Conservation (phyloP, 139 green algal genomes). For the Auxenochlorella pyrenoidosa region DNA sequence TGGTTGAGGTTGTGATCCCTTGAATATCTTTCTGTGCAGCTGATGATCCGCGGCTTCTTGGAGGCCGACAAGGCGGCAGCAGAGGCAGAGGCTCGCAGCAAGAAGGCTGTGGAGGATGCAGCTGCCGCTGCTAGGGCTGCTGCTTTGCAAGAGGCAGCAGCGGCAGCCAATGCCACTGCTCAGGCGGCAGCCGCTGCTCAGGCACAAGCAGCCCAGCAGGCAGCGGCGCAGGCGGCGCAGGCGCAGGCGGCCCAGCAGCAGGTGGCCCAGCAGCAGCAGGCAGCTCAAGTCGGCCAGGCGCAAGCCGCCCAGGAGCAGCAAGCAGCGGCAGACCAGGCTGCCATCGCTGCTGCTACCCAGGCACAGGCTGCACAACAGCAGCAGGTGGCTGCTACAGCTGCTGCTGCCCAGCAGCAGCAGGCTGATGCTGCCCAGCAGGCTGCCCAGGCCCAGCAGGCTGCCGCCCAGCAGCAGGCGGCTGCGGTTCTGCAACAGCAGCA, state of each 20-base stretch:
- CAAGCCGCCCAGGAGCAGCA: neutral
- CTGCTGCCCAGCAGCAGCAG: neutral
- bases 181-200: neutral
- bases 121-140: neutral
- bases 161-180: neutral
- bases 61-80: neutral
- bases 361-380: neutral
- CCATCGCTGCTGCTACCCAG: neutral
- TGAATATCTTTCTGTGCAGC: neutral
- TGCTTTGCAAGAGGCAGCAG: neutral
- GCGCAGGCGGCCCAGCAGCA: neutral
- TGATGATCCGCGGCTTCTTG: slow-evolving; percentile 26
- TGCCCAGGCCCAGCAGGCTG: neutral
- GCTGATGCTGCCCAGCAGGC: neutral
- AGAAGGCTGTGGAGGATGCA: neutral
- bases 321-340: neutral
- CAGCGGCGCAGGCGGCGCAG: neutral
- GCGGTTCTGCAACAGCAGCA: neutral
- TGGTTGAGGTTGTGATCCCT: no score
- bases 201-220: neutral
- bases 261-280: neutral
- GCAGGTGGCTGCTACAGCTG: neutral
- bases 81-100: neutral
- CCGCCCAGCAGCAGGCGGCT: neutral
- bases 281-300: neutral